Percentiles rank a stretch among this genome's conserved stretches.
phyloP scores from a whole-genome alignment of 306 rosid species.

The Parietaria judaica region DNA sequence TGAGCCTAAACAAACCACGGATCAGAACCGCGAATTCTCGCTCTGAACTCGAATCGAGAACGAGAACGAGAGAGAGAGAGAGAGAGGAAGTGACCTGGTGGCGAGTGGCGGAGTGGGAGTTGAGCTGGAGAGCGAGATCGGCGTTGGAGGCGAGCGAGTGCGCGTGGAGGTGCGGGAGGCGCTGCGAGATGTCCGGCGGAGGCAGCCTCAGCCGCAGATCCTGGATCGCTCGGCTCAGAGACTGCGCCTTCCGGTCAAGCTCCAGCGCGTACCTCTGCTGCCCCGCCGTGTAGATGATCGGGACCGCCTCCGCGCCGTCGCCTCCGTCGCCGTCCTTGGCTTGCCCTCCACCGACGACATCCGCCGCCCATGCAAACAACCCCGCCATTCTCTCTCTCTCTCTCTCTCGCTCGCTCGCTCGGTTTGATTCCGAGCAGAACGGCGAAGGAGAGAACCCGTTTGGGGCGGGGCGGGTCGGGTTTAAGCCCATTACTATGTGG shows the following conservation, averaged over 20 bases:
- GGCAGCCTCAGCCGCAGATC: conserved; percentile 85
- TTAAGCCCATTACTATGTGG: too few species aligned
- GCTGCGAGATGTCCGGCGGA: conserved; percentile 77
- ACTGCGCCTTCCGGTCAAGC: conserved; percentile 45
- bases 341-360: conserved; percentile 68
- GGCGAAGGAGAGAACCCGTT: not conserved
- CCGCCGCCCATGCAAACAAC: conserved; percentile 94
- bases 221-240: conserved; percentile 66
- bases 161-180: conserved; percentile 94
- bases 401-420: not conserved
- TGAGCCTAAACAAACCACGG: conserved; percentile 48
- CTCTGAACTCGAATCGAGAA: not conserved
- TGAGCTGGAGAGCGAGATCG: conserved; percentile 51
- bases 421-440: not conserved
- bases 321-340: conserved; percentile 29
- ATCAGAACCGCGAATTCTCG: not conserved
- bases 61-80: not conserved
- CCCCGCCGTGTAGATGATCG: conserved; percentile 46
- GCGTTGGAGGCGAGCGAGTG: conserved; percentile 89
- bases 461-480: too few species aligned
- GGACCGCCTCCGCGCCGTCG: conserved; percentile 33
- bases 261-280: conserved; percentile 56
- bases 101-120: conserved; percentile 53
- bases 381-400: conserved; percentile 59
- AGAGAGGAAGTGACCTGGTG: conserved; percentile 56